These are phyloP conservation scores for Alternaria viburni DNA, from an alignment of 2,329 filamentous ascomycete genomes.

Conservation along the genomic window DNA sequence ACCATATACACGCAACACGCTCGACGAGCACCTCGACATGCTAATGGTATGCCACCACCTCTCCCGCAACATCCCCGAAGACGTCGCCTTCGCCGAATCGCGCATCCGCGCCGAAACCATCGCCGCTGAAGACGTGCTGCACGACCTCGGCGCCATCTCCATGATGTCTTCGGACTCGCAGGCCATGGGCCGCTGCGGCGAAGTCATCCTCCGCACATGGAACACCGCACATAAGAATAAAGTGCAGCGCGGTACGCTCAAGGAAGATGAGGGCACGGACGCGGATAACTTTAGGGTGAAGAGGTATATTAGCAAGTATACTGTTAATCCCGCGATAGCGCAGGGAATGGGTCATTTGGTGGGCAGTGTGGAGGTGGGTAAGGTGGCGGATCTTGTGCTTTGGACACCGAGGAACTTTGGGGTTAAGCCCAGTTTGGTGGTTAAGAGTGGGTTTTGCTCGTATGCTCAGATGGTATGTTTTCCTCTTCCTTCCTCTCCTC, in stretches of 20 bases:
- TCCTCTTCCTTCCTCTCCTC: not conserved
- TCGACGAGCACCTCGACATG: constrained; percentile 98
- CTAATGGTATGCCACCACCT: constrained; percentile 97
- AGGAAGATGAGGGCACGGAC: constrained; percentile 77
- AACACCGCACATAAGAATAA: constrained; percentile 99
- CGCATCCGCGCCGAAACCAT: constrained; percentile 96
- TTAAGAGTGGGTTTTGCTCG: constrained; percentile 88
- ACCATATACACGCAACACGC: constrained; percentile 87
- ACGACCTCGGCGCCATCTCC: constrained; percentile 91
- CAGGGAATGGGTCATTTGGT: constrained; percentile 90
- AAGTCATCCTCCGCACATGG: constrained; percentile 93
- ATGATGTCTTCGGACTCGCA: constrained; percentile 98
- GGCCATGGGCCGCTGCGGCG: constrained; percentile 95
- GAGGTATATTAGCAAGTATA: constrained; percentile 94
- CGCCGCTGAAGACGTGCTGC: constrained; percentile 92
- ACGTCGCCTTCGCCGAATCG: constrained; percentile 92
- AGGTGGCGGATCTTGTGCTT: constrained; percentile 85
- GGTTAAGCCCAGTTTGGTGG: constrained; percentile 78
- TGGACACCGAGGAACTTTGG: constrained; percentile 89
- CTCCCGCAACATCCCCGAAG: constrained; percentile 89
- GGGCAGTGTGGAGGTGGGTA: constrained; percentile 86
- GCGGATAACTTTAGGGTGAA: constrained; percentile 94
- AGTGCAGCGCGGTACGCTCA: constrained; percentile 75
- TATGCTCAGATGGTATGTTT: constrained; percentile 78
- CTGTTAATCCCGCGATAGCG: constrained; percentile 88